Conservation (phyloP, 2,329 filamentous ascomycete species). For the Teratosphaeria nubilosa region DNA sequence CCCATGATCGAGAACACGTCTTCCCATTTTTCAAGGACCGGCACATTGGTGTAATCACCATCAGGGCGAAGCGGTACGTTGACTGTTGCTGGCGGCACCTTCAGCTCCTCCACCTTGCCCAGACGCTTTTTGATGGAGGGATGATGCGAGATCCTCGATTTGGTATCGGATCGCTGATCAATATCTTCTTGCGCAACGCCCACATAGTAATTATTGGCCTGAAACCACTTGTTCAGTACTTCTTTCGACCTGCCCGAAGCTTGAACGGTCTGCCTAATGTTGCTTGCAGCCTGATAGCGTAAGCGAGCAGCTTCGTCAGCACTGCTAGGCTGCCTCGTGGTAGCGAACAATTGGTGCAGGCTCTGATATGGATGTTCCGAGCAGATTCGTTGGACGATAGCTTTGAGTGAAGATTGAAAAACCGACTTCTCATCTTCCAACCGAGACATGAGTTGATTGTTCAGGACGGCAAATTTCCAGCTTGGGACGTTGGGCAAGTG, state of each 20-base stretch:
- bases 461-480: conserved; percentile 81
- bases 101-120: conserved; percentile 48
- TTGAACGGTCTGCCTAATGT: conserved; percentile 53
- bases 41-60: conserved; percentile 66
- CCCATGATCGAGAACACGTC: conserved; percentile 74
- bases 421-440: conserved; percentile 57
- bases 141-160: conserved; percentile 24
- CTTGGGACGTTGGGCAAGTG: conserved; percentile 69
- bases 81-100: conserved; percentile 82
- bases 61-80: conserved; percentile 64
- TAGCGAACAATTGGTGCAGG: conserved; percentile 92
- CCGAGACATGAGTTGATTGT: conserved; percentile 95
- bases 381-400: conserved; percentile 73
- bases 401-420: conserved; percentile 69
- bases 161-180: conserved; percentile 24
- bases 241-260: conserved; percentile 40
- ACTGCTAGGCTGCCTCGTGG: conserved; percentile 43
- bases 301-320: conserved; percentile 64
- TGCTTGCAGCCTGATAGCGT: conserved; percentile 62
- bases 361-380: conserved; percentile 90
- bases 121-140: conserved; percentile 35
- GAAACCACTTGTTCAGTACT: conserved; percentile 64
- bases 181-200: conserved; percentile 54
- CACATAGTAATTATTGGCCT: conserved; percentile 58
- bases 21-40: conserved; percentile 62